Conservation (phyloP, 2,329 filamentous ascomycete species). For the Pestalotiopsis sp. region DNA sequence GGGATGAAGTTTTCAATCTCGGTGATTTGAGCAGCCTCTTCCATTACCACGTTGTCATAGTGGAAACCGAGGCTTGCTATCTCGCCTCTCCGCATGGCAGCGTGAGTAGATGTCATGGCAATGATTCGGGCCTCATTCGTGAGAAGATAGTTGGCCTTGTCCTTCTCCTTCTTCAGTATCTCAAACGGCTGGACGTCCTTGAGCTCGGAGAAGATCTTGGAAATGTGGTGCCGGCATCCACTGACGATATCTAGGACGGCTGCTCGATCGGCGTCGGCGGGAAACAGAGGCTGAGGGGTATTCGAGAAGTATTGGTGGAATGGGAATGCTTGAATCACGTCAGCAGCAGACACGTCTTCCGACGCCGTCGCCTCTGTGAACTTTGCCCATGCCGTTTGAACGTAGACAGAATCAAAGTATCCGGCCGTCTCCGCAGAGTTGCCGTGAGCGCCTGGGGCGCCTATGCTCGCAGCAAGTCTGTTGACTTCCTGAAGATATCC, state of each 20-base stretch:
- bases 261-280: constrained; percentile 65
- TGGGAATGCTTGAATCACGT: constrained; percentile 77
- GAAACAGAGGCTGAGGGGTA: constrained; percentile 84
- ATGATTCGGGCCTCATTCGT: constrained; percentile 96
- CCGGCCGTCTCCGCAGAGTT: constrained; percentile 96
- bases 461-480: constrained; percentile 81
- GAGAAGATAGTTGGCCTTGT: constrained; percentile 95
- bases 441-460: constrained; percentile 89
- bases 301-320: constrained; percentile 88
- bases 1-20: constrained; percentile 98
- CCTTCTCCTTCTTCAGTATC: constrained; percentile 82
- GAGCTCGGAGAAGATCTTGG: constrained; percentile 88
- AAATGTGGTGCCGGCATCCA: constrained; percentile 87
- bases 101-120: constrained; percentile 98
- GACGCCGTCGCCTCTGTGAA: constrained; percentile 71
- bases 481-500: constrained; percentile 81
- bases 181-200: constrained; percentile 95
- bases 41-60: constrained; percentile 98
- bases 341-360: constrained; percentile 57
- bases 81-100: constrained; percentile 89
- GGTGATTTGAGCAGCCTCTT: constrained; percentile 97
- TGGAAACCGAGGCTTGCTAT: constrained; percentile 92
- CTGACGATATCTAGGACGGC: constrained; percentile 74
- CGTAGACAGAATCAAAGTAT: constrained; percentile 93
- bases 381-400: constrained; percentile 85